Base-by-base conservation (phyloP, 345 rosid genomes). In the Citrus maxima region DNA sequence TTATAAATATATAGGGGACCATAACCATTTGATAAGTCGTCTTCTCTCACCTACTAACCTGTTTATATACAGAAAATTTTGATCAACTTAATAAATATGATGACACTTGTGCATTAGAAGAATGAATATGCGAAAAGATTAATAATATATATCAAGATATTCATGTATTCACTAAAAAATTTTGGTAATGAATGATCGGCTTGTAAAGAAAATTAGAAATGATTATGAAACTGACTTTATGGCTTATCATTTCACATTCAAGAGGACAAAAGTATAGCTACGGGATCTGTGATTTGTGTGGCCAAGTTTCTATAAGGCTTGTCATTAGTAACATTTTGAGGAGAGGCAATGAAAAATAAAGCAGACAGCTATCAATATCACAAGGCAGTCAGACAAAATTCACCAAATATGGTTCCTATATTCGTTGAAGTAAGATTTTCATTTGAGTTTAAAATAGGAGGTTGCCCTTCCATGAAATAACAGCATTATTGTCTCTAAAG, bases 31-130 rank as follows among this genome's bases (percentile, higher is more conserved):
- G 70, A 49, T 42, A 25, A 62, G 24, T 2, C 42, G 51, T n/a
- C 37, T 70, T 67, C 32, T 37, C 79, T 59, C 74, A 34, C 49
- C 16, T 58, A 49, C 72, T 76, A 79, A 22, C 80, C 85, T 82
- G 73, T 73, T 30, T 35, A 66, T 12, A 76, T 8, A 49, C 7
- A 30, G 40, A 18, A 61, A 58, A 59, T 40, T 28, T 55, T 28
- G 28, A 58, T 65, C 56, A 37, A 76, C 37, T 19, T 16, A 22
- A 68, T n/a, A 51, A 35, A 22, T 55, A 62, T 38, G 72, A 69
- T 35, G 51, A 70, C 67, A 22, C 69, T 42, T 42, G 71, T 28
- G 55, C 28, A 10, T 7, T 25, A 49, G 72, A 21, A 10, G 37
- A 46, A 61, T 32, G 18, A 59, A n/a, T 10, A 5, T 30, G 18